Conservation (phyloP, 1,284 basidiomycete genomes). For the Ganoderma resinaceum region DNA sequence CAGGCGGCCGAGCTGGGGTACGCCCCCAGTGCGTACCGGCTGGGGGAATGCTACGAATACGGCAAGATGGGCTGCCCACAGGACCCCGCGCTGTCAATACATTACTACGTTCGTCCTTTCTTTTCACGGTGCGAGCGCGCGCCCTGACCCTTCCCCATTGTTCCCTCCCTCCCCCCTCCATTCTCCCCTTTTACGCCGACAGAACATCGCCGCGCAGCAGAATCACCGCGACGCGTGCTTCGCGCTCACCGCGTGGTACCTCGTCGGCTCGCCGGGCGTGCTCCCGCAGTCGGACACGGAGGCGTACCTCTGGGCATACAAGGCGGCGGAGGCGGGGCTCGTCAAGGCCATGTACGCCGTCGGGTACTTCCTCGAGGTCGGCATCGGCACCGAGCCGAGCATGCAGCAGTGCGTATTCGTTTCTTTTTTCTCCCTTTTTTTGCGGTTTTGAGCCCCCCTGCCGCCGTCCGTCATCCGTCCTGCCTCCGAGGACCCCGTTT, state of each 20-base stretch:
- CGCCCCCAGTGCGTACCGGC: slow-evolving; percentile 93
- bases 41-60: slow-evolving; percentile 99
- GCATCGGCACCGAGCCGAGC: slow-evolving; percentile 80
- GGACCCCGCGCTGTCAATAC: slow-evolving; percentile 95
- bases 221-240: slow-evolving; percentile 97
- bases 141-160: slow-evolving; percentile 11
- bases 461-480: not conserved
- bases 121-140: slow-evolving; percentile 11
- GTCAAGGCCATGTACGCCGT: slow-evolving; percentile 96
- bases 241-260: slow-evolving; percentile 98
- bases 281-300: slow-evolving; percentile 98
- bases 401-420: slow-evolving; percentile 67
- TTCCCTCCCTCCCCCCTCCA: not conserved
- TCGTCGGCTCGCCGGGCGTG: slow-evolving; percentile 97
- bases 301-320: slow-evolving; percentile 94
- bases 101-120: slow-evolving; percentile 86
- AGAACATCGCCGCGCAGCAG: slow-evolving; percentile 99
- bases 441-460: too few relatives aligned
- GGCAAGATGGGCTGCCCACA: slow-evolving; percentile 99
- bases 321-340: slow-evolving; percentile 88
- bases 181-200: slow-evolving; percentile 12
- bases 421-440: slow-evolving; percentile 1
- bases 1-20: slow-evolving; percentile 96
- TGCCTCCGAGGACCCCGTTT: not conserved
- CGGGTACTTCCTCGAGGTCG: slow-evolving; percentile 96